Evolutionary conservation across 495 filamentous ascomycete species (phyloP).

Genomic region (Massariosphaeria phaeospora): DNA sequence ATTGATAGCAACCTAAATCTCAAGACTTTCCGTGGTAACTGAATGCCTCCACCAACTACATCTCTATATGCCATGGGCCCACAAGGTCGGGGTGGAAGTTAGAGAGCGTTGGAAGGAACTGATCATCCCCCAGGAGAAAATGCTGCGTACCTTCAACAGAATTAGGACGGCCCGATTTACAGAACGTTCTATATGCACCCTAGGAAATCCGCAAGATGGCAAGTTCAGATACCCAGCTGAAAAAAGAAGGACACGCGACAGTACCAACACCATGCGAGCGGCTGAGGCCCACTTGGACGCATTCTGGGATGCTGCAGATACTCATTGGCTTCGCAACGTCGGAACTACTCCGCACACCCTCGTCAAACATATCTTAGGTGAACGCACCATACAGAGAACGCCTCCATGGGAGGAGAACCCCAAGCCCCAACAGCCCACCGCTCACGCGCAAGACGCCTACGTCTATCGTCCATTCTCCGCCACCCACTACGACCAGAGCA

Average conservation of each 20-base stretch:
- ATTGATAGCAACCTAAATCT: conserved; percentile 38
- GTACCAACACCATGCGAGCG: conserved; percentile 39
- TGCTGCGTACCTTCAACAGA: background rate
- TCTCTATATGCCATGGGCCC: conserved; percentile 38
- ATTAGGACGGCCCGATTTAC: background rate
- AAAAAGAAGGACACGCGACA: conserved; percentile 46
- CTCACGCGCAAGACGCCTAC: background rate
- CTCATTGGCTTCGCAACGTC: background rate
- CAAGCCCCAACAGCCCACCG: background rate
- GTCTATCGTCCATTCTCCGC: background rate
- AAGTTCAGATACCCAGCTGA: conserved; percentile 50
- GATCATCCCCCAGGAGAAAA: background rate
- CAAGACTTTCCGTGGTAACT: conserved; percentile 44
- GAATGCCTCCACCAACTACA: conserved; percentile 45
- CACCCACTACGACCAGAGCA: background rate
- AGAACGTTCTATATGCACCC: no score
- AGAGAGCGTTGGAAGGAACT: background rate
- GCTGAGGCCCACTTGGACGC: conserved; percentile 50
- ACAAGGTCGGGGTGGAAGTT: conserved; percentile 15
- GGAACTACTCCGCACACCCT: background rate
- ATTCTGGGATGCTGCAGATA: conserved; percentile 44
- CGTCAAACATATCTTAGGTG: background rate
- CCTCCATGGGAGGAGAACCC: conserved; percentile 45
- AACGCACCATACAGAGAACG: conserved; percentile 31
- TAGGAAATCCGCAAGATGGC: conserved; percentile 28